Conservation (phyloP, 192 early-diverging fungal genomes). For the Chytriomyces sp. region DNA sequence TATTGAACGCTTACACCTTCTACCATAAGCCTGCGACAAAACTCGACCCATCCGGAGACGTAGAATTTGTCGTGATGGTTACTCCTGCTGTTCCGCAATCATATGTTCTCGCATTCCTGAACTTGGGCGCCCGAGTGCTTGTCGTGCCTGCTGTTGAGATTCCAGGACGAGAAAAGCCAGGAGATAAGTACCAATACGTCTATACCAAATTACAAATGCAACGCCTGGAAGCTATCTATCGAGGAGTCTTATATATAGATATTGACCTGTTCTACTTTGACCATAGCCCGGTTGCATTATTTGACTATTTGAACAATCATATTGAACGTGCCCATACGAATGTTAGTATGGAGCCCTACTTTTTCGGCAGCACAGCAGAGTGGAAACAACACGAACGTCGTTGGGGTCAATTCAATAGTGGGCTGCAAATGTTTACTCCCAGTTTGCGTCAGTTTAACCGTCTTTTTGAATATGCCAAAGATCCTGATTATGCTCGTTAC, state of each 20-base stretch:
- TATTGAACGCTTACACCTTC: conserved; percentile 5
- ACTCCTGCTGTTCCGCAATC: not conserved
- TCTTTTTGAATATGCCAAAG: conserved; percentile 2
- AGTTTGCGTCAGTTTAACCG: not conserved
- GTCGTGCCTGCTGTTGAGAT: not conserved
- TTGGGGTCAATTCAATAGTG: conserved; percentile 11
- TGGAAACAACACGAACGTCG: not conserved
- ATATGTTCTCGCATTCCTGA: not conserved
- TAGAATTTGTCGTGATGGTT: conserved; percentile 5
- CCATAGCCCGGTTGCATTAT: not conserved
- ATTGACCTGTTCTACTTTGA: not conserved
- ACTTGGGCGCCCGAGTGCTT: not conserved
- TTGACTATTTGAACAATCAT: not conserved
- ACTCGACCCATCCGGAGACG: not conserved
- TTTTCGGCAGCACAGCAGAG: conserved; percentile 4
- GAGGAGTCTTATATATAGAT: not conserved
- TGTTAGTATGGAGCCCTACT: not conserved
- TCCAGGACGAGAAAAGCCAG: conserved; percentile 15
- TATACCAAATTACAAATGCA: conserved; percentile 9
- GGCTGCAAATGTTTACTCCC: conserved; percentile 12
- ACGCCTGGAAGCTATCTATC: conserved; percentile 1
- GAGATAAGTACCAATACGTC: conserved; percentile 11
- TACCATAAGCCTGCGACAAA: not conserved
- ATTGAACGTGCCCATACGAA: not conserved
- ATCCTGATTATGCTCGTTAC: conserved; percentile 1